These are phyloP conservation scores for Ailanthus altissimus DNA, from an alignment of 345 rosid genomes.

Conservation along the genomic window DNA sequence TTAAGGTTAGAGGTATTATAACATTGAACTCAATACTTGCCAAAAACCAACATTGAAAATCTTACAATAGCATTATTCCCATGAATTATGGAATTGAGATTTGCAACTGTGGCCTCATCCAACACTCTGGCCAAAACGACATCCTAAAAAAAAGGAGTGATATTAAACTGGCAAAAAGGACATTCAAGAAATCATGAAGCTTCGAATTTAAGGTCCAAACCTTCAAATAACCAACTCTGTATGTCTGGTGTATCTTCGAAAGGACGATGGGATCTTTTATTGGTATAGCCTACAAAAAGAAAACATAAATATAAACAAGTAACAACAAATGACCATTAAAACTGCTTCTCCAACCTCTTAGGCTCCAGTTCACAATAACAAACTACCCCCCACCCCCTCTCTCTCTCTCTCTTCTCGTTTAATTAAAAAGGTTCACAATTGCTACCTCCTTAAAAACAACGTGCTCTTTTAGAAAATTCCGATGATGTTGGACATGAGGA, in stretches of 20 bases:
- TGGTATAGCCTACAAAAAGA: slow-evolving; percentile 63
- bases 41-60: slow-evolving; percentile 20
- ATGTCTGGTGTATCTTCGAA: slow-evolving; percentile 86
- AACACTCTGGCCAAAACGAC: slow-evolving; percentile 86
- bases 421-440: neutral
- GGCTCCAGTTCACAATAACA: slow-evolving; percentile 15
- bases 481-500: slow-evolving; percentile 63
- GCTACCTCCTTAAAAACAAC: slow-evolving; percentile 87
- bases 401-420: too few relatives aligned
- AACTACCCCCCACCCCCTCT: neutral
- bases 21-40: slow-evolving; percentile 3
- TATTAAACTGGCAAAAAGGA: slow-evolving; percentile 16
- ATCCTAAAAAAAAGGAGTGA: slow-evolving; percentile 56
- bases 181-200: slow-evolving; percentile 19
- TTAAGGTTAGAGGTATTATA: slow-evolving; percentile 18
- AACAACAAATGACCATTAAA: slow-evolving; percentile 7
- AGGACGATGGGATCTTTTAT: slow-evolving; percentile 65
- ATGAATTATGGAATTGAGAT: slow-evolving; percentile 69
- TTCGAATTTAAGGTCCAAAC: slow-evolving; percentile 41
- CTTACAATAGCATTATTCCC: slow-evolving; percentile 80
- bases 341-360: neutral
- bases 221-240: slow-evolving; percentile 88
- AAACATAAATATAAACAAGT: slow-evolving; percentile 18
- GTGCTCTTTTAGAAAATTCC: slow-evolving; percentile 69
- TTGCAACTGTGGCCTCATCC: slow-evolving; percentile 73